phyloP scores from a whole-genome alignment of 2,329 filamentous ascomycete species.

The Alternaria sp. region DNA sequence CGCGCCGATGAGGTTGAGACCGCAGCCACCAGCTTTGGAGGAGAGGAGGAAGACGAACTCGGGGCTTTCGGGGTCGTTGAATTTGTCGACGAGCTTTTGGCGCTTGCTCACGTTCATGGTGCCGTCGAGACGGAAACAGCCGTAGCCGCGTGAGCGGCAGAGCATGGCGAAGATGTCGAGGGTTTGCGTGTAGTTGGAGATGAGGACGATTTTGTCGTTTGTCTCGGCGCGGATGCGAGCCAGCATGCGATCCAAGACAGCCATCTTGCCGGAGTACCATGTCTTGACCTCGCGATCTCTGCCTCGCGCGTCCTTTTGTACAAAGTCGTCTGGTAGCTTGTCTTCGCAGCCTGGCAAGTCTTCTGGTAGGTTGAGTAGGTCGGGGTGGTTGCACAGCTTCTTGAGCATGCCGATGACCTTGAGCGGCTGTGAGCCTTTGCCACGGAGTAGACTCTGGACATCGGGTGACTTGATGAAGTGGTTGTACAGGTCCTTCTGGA shows the following conservation, averaged over 20 bases:
- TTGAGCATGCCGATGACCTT: constrained; percentile 97
- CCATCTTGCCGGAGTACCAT: constrained; percentile 98
- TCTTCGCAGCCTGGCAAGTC: constrained; percentile 88
- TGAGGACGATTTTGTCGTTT: constrained; percentile 98
- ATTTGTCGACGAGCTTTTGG: constrained; percentile 95
- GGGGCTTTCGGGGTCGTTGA: constrained; percentile 88
- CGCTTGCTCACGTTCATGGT: constrained; percentile 98
- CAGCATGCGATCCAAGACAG: constrained; percentile 96
- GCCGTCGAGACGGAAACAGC: constrained; percentile 86
- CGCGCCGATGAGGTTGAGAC: constrained; percentile 92
- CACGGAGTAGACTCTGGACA: constrained; percentile 87
- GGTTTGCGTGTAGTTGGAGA: constrained; percentile 97
- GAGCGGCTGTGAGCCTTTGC: constrained; percentile 93
- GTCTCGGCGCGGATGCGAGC: constrained; percentile 94
- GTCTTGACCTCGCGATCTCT: constrained; percentile 90
- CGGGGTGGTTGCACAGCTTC: constrained; percentile 97
- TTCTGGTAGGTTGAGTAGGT: constrained; percentile 80
- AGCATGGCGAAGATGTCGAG: constrained; percentile 92
- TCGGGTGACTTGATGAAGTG: constrained; percentile 96
- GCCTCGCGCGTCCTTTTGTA: constrained; percentile 84
- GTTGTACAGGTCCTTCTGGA: constrained; percentile 93
- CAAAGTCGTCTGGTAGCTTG: constrained; percentile 83
- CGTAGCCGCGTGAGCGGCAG: constrained; percentile 84
- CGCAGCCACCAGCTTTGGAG: constrained; percentile 95
- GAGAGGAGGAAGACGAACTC: constrained; percentile 97